Conservation (phyloP, 2,329 filamentous ascomycete genomes). For the Davidsoniella neocaledoniae region DNA sequence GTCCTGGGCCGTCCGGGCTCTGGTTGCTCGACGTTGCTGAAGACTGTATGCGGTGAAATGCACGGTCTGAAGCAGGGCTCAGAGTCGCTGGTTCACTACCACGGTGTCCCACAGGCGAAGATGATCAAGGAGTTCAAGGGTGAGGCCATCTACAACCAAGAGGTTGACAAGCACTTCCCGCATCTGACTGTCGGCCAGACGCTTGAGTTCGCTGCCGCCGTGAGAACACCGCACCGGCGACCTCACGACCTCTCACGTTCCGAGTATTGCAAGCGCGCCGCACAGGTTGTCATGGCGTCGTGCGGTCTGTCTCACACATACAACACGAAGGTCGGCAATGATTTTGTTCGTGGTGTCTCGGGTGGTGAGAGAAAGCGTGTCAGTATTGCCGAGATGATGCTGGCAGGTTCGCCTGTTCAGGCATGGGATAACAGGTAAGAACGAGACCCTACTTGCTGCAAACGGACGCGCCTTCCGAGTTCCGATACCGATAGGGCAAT, state of each 20-base stretch:
- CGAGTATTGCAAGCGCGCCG: constrained; percentile 44
- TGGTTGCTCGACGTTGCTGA: constrained; percentile 48
- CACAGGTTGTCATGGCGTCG: constrained; percentile 50
- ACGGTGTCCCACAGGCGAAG: constrained; percentile 35
- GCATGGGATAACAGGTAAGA: constrained; percentile 51
- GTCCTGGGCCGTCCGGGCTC: constrained; percentile 51
- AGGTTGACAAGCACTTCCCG: constrained; percentile 59
- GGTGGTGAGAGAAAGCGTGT: constrained; percentile 66
- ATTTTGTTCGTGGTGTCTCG: constrained; percentile 54
- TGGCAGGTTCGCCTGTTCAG: constrained; percentile 39
- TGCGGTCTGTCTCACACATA: constrained; percentile 59
- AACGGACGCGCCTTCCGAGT: neutral
- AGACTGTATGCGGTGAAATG: constrained; percentile 42
- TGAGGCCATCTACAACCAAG: constrained; percentile 58
- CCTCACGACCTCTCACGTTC: constrained; percentile 43
- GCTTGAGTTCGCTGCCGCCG: constrained; percentile 53
- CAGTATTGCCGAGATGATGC: constrained; percentile 61
- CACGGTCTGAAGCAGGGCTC: constrained; percentile 38
- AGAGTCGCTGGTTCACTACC: constrained; percentile 40
- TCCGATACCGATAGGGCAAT: too few relatives aligned
- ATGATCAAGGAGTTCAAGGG: constrained; percentile 46
- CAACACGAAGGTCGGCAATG: constrained; percentile 58
- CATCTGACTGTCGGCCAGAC: constrained; percentile 63
- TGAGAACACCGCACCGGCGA: constrained; percentile 48
- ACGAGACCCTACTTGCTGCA: neutral